These are phyloP conservation scores for Acorus gramineus DNA, from an alignment of 106 monocot species.

Conservation along the genomic window DNA sequence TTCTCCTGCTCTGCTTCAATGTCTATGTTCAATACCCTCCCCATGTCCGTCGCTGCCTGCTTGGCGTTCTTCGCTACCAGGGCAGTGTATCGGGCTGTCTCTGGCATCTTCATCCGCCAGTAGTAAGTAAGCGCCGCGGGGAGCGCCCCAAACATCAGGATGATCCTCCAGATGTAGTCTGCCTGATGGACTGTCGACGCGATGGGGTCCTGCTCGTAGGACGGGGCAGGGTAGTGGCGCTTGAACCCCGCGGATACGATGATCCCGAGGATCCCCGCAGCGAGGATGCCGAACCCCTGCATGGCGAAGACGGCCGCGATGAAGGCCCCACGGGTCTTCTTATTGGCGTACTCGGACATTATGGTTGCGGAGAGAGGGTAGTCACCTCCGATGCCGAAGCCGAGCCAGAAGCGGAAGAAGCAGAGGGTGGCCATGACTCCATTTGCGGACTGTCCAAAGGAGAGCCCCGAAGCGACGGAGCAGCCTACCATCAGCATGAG, in stretches of 20 bases:
- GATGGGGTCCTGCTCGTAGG: conserved; percentile 27
- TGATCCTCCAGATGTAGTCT: conserved; percentile 52
- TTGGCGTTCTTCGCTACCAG: conserved; percentile 64
- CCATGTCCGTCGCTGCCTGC: conserved; percentile 71
- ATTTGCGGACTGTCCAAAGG: conserved; percentile 42
- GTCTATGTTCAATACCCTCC: conserved; percentile 52
- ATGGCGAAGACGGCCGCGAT: conserved; percentile 84
- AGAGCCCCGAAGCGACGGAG: conserved; percentile 73
- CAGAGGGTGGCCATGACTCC: conserved; percentile 58
- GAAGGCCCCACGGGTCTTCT: conserved; percentile 79
- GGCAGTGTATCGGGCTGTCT: conserved; percentile 66
- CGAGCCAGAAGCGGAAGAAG: conserved; percentile 92
- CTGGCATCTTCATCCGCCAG: conserved; percentile 55
- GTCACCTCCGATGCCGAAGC: conserved; percentile 92
- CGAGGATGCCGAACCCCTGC: conserved; percentile 76
- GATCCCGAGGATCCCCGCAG: conserved; percentile 47
- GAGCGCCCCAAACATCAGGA: conserved; percentile 71
- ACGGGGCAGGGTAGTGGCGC: conserved; percentile 19
- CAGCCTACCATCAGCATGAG: conserved; percentile 83
- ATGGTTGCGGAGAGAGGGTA: conserved; percentile 88
- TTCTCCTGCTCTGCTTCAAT: conserved; percentile 21
- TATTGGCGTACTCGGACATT: conserved; percentile 95
- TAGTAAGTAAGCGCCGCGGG: conserved; percentile 67
- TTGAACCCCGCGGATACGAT: conserved; percentile 29
- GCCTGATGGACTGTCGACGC: conserved; percentile 37